Base-by-base conservation (phyloP, 345 rosid genomes). In the Gossypium stocksii region DNA sequence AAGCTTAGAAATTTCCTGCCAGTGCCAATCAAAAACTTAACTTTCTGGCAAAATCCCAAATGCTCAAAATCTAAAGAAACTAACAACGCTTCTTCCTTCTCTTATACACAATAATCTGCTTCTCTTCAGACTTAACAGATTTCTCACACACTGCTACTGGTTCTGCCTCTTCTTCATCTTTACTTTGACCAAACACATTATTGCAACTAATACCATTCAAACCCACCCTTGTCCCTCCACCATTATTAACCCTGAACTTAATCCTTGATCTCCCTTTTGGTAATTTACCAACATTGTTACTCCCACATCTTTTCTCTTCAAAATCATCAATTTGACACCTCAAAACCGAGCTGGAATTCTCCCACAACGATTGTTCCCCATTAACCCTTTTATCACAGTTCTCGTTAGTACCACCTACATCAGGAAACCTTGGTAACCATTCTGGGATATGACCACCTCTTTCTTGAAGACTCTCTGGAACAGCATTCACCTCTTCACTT, bases 371-470 rank as follows among this genome's bases (percentile, higher is more conserved):
- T 8, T 74, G n/a, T 38, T 51, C 69, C 19, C 48, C 29, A n/a
- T 25, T 7, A 61, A 20, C 70, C 2, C 76, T 74, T 49, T 19
- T n/a, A 3, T 27, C 22, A 17, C 60, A 61, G 13, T 46, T n/a
- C 49, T 27, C 51, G 3, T 49, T 15, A 29, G 23, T 10, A 16
- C 11, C 17, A 23, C 25, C 46, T 15, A 74, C 3, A 11, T 74
- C 62, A 12, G 70, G 77, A 38, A 74, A 27, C 23, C 38, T 20
- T 4, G 77, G 77, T 46, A 74, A 22, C 77, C 77, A 74, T 49
- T 51, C 70, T 8, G 62, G 77, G 16, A 74, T 13, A 34, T 72
- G 75, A 16, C 2, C 9, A 23, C 7, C 27, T 12, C 60, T 60
- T 17, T 52, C 20, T 38, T 29, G 22, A 41, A 25, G 49, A 7